Percentiles rank a stretch among this genome's conserved stretches.
Conservation (phyloP, 352 stramenopile genomes). For the Globisporangium radiosum region DNA sequence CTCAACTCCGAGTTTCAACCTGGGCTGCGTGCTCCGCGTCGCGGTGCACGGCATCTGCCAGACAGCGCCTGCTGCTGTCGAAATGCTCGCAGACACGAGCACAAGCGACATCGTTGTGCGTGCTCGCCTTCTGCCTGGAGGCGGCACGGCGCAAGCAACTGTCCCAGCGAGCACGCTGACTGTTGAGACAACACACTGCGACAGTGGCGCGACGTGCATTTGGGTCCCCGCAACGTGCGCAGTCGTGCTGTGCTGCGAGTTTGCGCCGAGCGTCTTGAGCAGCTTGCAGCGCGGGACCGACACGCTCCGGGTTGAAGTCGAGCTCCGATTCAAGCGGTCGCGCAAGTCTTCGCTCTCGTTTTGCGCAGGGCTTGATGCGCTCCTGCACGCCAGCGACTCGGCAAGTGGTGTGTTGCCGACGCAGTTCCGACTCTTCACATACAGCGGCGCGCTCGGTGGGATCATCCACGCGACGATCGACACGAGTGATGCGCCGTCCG, state of each 20-base stretch:
- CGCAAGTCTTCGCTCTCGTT: slow-evolving; percentile 7
- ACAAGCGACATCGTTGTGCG: neutral
- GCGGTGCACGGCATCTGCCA: slow-evolving; percentile 5
- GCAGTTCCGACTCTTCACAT: slow-evolving; percentile 3
- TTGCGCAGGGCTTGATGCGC: slow-evolving; percentile 1
- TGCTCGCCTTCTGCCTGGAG: slow-evolving; percentile 1
- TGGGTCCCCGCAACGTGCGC: neutral
- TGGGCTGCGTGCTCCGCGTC: slow-evolving; percentile 4
- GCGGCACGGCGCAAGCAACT: neutral
- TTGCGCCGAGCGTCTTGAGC: slow-evolving; percentile 6
- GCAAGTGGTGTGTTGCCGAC: neutral
- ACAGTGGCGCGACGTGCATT: neutral
- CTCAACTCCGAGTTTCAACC: neutral
- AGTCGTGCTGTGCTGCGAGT: slow-evolving; percentile 2
- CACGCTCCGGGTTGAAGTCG: slow-evolving; percentile 5
- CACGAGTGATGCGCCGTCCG: neutral
- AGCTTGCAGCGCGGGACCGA: slow-evolving; percentile 1
- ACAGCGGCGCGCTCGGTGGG: slow-evolving; percentile 1
- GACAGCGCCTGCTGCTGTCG: neutral
- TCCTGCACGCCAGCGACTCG: neutral
- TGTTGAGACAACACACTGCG: slow-evolving; percentile 1
- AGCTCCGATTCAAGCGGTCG: slow-evolving; percentile 8
- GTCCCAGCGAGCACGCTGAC: neutral
- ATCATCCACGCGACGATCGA: neutral
- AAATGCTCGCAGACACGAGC: neutral